These are phyloP conservation scores for Fistulifera pelliculosa DNA, from an alignment of 108 stramenopile genomes.

Conservation along the genomic window DNA sequence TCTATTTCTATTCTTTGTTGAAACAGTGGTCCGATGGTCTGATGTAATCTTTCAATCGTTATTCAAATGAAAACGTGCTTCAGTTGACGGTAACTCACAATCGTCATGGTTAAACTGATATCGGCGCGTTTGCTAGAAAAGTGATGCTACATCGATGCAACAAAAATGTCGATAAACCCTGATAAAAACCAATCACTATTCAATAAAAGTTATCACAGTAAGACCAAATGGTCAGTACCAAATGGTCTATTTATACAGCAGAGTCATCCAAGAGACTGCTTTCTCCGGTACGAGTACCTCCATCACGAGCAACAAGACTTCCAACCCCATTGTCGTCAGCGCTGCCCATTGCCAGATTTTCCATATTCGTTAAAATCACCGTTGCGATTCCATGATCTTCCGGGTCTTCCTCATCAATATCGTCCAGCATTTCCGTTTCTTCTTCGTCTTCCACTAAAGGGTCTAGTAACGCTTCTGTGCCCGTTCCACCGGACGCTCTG, in stretches of 20 bases:
- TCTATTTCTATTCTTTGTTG: slow-evolving; percentile 74
- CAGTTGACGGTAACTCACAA: too few species aligned
- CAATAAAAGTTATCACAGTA: too few species aligned
- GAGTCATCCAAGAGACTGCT: not conserved
- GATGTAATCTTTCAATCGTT: not conserved
- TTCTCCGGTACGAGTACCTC: slow-evolving; percentile 2
- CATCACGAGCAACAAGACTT: not conserved
- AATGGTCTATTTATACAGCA: too few species aligned
- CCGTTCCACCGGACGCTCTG: not conserved
- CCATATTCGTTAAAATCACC: slow-evolving; percentile 17
- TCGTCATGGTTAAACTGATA: too few species aligned
- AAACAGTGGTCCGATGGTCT: slow-evolving; percentile 32
- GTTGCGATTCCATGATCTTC: not conserved
- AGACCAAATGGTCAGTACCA: too few species aligned
- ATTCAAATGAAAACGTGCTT: too few species aligned
- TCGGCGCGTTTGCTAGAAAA: too few species aligned
- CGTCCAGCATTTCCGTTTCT: slow-evolving; percentile 6
- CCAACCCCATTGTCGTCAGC: not conserved
- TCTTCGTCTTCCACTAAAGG: slow-evolving; percentile 41
- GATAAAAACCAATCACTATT: too few species aligned
- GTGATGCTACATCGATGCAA: too few species aligned
- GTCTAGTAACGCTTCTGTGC: slow-evolving; percentile 24
- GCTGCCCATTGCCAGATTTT: slow-evolving; percentile 6
- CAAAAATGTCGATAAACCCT: too few species aligned
- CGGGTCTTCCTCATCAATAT: slow-evolving; percentile 6